phyloP scores from a whole-genome alignment of 257 asterid species.

The Penstemon davidsonii region DNA sequence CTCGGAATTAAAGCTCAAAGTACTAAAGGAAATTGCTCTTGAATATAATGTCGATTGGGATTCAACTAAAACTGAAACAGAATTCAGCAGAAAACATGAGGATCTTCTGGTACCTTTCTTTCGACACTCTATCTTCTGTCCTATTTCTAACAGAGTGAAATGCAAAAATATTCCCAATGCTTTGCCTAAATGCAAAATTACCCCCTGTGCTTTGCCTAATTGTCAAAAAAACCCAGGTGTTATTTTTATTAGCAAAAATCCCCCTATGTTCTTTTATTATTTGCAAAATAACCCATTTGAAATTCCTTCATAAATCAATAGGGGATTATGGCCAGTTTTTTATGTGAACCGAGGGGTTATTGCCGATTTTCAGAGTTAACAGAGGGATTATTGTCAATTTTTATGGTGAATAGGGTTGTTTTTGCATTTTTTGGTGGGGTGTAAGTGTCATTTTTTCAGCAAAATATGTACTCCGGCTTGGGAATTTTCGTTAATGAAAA shows the following conservation, averaged over 20 bases:
- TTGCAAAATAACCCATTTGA: not conserved
- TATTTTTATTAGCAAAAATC: not conserved
- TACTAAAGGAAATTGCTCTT: slow-evolving; percentile 65
- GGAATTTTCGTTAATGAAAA: too few relatives aligned
- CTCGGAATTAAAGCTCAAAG: slow-evolving; percentile 59
- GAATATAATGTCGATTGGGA: slow-evolving; percentile 75
- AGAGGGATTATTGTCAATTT: too few relatives aligned
- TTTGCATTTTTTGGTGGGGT: too few relatives aligned
- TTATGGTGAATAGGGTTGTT: too few relatives aligned
- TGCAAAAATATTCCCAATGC: not conserved
- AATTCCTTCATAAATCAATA: not conserved
- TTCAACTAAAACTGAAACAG: slow-evolving; percentile 70
- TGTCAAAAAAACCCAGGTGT: not conserved
- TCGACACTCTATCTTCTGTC: not conserved
- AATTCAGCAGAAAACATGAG: slow-evolving; percentile 76
- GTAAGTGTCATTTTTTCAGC: too few relatives aligned
- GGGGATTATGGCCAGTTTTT: too few relatives aligned
- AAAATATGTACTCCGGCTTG: too few relatives aligned
- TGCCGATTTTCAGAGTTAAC: too few relatives aligned
- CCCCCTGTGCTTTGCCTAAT: not conserved
- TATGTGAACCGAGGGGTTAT: too few relatives aligned
- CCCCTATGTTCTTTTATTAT: not conserved
- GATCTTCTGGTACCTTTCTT: slow-evolving; percentile 74
- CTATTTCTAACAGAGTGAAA: not conserved
- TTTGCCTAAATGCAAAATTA: not conserved